phyloP scores from a whole-genome alignment of 225 moss, liverwort and hornwort species.

The Antitrichia curtipendula region DNA sequence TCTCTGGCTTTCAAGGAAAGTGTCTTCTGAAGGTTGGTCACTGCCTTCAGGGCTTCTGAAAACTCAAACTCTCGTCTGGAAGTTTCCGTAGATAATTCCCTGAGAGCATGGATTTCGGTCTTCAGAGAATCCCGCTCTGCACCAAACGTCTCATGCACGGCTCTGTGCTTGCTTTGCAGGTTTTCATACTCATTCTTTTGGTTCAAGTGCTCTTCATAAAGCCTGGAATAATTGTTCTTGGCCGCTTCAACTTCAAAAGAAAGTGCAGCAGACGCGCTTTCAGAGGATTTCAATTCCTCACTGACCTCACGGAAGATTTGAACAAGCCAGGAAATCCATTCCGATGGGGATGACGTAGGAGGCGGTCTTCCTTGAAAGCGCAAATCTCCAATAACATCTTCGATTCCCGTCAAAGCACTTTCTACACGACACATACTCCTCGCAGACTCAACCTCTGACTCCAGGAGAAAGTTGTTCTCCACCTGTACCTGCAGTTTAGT shows the following conservation, averaged over 20 bases:
- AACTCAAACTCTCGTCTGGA: not conserved
- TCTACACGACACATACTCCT: not conserved
- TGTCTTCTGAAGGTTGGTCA: conserved; percentile 18
- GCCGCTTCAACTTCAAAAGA: conserved; percentile 22
- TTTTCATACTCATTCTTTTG: conserved; percentile 13
- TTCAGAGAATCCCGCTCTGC: conserved; percentile 14
- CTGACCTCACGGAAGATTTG: conserved; percentile 15
- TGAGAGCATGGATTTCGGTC: conserved; percentile 10
- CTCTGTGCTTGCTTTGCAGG: conserved; percentile 13
- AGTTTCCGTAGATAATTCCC: not conserved
- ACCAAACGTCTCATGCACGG: not conserved
- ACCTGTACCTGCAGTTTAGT: conserved; percentile 20
- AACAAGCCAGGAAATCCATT: conserved; percentile 19
- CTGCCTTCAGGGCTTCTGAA: not conserved
- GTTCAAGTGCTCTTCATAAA: conserved; percentile 3
- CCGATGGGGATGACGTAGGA: not conserved
- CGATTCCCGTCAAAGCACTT: not conserved
- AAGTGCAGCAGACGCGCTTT: not conserved
- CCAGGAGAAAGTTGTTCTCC: not conserved
- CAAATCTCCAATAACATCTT: not conserved
- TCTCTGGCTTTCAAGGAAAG: conserved; percentile 35
- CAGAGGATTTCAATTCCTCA: conserved; percentile 17
- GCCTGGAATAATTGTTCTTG: not conserved
- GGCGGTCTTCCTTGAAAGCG: not conserved
- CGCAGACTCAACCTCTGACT: conserved; percentile 16